Percentiles rank a stretch among this genome's conserved stretches.
Conservation (phyloP, 176 grass and related monocot species). For the Eragrostis curvula region DNA sequence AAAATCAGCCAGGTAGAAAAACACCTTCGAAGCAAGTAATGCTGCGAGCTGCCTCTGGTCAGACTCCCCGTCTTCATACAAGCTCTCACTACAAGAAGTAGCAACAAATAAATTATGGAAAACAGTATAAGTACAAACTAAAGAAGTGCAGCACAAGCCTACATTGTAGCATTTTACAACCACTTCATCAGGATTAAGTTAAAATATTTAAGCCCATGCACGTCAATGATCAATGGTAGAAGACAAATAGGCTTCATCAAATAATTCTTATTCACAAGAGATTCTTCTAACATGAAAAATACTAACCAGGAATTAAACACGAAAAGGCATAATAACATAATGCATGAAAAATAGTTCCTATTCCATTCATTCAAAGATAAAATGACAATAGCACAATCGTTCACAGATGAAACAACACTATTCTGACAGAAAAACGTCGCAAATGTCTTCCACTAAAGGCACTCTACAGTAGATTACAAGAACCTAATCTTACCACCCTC, state of each 20-base stretch:
- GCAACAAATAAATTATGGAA: constrained; percentile 4
- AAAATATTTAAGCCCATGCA: not conserved
- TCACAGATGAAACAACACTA: not conserved
- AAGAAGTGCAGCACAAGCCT: not conserved
- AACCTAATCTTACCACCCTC: not conserved
- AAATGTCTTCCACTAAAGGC: not conserved
- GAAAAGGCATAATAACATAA: not conserved
- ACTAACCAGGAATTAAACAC: no score
- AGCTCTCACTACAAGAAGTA: constrained; percentile 60
- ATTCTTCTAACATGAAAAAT: not conserved
- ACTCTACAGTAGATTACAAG: not conserved
- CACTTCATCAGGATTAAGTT: not conserved
- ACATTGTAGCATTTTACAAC: not conserved
- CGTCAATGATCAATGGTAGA: not conserved
- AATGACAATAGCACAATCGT: not conserved
- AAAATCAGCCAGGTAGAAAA: constrained; percentile 81
- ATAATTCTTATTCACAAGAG: not conserved
- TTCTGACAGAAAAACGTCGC: not conserved
- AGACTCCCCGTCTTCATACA: constrained; percentile 87
- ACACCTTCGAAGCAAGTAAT: constrained; percentile 91
- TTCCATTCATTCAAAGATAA: not conserved
- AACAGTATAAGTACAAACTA: not conserved
- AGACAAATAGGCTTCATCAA: not conserved
- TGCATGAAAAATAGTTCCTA: constrained; percentile 7
- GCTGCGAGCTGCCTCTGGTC: constrained; percentile 78